Conservation (phyloP, 495 filamentous ascomycete species). For the Articulospora tetracladia region DNA sequence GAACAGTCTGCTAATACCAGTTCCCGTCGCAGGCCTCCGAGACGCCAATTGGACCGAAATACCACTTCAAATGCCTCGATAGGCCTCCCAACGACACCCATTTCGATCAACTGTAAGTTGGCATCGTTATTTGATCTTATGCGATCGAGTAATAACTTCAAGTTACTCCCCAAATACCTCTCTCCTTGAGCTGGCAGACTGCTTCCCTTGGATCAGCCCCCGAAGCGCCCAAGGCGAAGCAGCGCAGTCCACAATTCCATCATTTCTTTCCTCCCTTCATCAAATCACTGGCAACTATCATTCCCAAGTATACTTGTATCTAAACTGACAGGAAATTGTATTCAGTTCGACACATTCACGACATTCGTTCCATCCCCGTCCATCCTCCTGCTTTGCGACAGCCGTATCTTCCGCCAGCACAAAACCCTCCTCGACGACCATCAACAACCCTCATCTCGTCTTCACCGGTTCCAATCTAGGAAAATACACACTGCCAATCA, state of each 20-base stretch:
- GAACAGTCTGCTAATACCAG: conserved; percentile 9
- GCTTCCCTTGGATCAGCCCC: conserved; percentile 4
- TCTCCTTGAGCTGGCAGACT: conserved; percentile 5
- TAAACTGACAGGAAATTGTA: conserved; percentile 11
- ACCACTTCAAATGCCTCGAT: conserved; percentile 24
- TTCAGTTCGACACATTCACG: conserved; percentile 17
- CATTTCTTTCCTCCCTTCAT: conserved; percentile 18
- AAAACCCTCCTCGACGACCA: conserved; percentile 5
- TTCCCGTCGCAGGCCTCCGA: conserved; percentile 19
- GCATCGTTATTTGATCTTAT: conserved; percentile 18
- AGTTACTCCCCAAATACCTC: conserved; percentile 5
- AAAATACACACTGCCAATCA: conserved; percentile 1
- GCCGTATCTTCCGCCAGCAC: conserved; percentile 6
- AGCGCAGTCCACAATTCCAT: conserved; percentile 22
- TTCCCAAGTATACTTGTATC: conserved; percentile 7
- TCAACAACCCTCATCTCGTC: conserved; percentile 5
- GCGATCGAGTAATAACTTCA: conserved; percentile 20
- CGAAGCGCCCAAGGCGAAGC: conserved; percentile 16
- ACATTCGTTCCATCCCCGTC: conserved; percentile 19
- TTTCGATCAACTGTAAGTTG: conserved; percentile 25
- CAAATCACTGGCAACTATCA: conserved; percentile 15
- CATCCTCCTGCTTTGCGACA: conserved; percentile 26
- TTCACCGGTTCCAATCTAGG: conserved; percentile 1
- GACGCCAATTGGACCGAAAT: conserved; percentile 17
- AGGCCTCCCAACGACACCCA: conserved; percentile 22